A percentile compares a stretch with the other conserved stretches of the same genome.
Conservation (phyloP, 1,284 basidiomycete species). For the Salmacisia buchloeana region DNA sequence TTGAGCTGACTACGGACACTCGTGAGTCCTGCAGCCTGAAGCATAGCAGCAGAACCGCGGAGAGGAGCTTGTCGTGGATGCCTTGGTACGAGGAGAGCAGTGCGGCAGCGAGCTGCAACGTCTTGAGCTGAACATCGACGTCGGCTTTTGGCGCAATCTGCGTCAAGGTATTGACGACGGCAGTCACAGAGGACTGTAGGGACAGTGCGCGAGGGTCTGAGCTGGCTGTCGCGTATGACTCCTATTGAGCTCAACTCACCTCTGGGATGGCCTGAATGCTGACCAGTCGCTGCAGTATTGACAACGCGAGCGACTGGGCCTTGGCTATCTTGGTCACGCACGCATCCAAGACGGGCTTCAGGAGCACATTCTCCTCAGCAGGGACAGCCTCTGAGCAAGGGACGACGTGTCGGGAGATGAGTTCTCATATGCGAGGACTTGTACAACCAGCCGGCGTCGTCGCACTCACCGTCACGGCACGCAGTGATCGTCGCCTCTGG, state of each 20-base stretch:
- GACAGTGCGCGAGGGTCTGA: background rate
- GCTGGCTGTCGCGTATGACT: no score
- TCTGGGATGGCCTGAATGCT: constrained; percentile 73
- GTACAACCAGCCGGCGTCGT: background rate
- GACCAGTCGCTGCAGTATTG: constrained; percentile 84
- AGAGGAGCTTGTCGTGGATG: constrained; percentile 37
- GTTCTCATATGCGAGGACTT: background rate
- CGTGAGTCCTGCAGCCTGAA: constrained; percentile 84
- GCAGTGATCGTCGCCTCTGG: constrained; percentile 22
- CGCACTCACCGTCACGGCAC: background rate
- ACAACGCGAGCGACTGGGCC: constrained; percentile 83
- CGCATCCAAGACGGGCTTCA: constrained; percentile 86
- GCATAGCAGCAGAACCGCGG: constrained; percentile 70
- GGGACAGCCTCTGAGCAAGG: background rate
- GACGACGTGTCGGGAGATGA: background rate
- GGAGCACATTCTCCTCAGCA: constrained; percentile 60
- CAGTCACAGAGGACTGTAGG: background rate
- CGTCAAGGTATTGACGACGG: constrained; percentile 34
- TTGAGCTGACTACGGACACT: constrained; percentile 91
- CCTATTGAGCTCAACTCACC: constrained; percentile 41
- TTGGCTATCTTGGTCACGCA: constrained; percentile 89
- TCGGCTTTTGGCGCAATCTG: constrained; percentile 29
- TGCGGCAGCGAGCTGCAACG: constrained; percentile 42
- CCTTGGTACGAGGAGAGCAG: constrained; percentile 35
- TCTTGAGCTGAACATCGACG: constrained; percentile 48